These are phyloP conservation scores for Claviceps lovelessii DNA, from an alignment of 2,329 filamentous ascomycete species.

Conservation along the genomic window DNA sequence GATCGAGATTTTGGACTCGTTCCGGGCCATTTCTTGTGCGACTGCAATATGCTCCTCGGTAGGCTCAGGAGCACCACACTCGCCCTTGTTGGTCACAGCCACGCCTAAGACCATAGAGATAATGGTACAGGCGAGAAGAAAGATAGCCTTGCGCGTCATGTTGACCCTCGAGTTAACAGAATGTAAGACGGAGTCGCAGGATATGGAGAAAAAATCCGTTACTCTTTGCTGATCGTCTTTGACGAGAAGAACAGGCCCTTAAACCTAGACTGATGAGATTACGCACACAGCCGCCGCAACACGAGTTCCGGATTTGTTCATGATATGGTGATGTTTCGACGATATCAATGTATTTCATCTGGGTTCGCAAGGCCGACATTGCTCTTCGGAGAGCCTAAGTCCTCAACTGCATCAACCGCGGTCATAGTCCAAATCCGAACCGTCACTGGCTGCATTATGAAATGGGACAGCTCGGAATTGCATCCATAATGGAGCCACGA, in stretches of 20 bases:
- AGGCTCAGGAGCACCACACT: slow-evolving; percentile 1
- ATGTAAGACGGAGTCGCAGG: neutral
- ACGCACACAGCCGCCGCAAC: neutral
- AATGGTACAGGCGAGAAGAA: neutral
- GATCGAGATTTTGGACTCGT: neutral
- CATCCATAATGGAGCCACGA: too few relatives aligned
- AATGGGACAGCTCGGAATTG: neutral
- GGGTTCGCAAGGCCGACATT: neutral
- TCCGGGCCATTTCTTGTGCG: neutral
- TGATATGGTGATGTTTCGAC: neutral
- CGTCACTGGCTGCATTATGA: neutral
- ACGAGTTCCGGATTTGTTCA: neutral
- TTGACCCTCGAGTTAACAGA: neutral
- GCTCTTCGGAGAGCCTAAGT: neutral
- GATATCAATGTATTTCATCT: neutral
- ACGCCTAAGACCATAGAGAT: neutral
- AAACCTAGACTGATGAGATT: neutral
- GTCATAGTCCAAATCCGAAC: neutral
- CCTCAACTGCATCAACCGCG: neutral
- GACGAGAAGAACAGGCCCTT: neutral
- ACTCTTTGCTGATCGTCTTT: neutral
- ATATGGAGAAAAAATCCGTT: neutral
- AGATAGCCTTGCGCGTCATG: neutral
- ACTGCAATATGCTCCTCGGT: neutral
- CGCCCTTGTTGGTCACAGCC: neutral